Conservation (phyloP, 2,329 filamentous ascomycete genomes). For the Neopestalotiopsis clavispora region DNA sequence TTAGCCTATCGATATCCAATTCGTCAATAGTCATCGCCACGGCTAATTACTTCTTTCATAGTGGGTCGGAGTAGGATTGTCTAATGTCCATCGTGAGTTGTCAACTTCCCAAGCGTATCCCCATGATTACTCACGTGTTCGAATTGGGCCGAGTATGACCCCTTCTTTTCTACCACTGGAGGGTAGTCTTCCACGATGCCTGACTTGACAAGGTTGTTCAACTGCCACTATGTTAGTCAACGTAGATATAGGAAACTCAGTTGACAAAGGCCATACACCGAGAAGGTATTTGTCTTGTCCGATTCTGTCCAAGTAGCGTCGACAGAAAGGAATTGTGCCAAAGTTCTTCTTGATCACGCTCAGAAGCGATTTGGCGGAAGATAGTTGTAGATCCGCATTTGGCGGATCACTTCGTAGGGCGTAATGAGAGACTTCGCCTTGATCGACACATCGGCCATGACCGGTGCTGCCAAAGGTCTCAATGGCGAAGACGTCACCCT, state of each 20-base stretch:
- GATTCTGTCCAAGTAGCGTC: constrained; percentile 86
- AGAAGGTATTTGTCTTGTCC: constrained; percentile 94
- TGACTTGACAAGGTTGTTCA: constrained; percentile 83
- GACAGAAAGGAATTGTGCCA: constrained; percentile 87
- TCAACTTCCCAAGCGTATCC: too few relatives aligned
- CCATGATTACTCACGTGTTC: constrained; percentile 78
- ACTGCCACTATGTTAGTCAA: constrained; percentile 49
- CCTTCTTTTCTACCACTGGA: constrained; percentile 88
- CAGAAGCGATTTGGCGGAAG: constrained; percentile 83
- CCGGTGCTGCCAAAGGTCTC: constrained; percentile 96
- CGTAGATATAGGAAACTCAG: too few relatives aligned
- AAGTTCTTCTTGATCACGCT: constrained; percentile 97
- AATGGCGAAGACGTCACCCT: constrained; percentile 95
- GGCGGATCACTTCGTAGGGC: constrained; percentile 75
- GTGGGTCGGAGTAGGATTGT: constrained; percentile 78
- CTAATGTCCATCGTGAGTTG: too few relatives aligned
- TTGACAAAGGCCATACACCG: constrained; percentile 58
- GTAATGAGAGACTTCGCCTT: constrained; percentile 91
- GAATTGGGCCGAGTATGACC: constrained; percentile 91
- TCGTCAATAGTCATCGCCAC: constrained; percentile 87
- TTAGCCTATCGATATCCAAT: too few relatives aligned
- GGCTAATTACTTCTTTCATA: constrained; percentile 86
- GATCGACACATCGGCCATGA: constrained; percentile 81
- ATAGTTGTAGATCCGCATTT: constrained; percentile 76
- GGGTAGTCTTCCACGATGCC: constrained; percentile 92